Evolutionary conservation across 192 early-diverging fungal species (phyloP).

Genomic region (Entomortierella beljakovae): DNA sequence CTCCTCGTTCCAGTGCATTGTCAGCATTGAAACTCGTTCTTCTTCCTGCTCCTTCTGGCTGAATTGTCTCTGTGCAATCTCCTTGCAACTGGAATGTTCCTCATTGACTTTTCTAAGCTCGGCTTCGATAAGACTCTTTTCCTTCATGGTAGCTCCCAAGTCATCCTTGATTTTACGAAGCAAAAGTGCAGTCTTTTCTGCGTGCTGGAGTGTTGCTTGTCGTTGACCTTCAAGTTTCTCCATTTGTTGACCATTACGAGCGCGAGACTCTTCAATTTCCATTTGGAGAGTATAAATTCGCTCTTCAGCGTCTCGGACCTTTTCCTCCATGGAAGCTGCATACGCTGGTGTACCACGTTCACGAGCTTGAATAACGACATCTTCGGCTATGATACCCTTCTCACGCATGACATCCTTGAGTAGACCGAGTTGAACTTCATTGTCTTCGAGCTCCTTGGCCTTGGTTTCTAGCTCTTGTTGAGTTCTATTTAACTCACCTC

Average conservation of each 20-base stretch:
- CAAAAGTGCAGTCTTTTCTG: conserved; percentile 32
- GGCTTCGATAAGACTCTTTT: conserved; percentile 23
- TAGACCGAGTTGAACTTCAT: conserved; percentile 63
- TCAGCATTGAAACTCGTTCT: conserved; percentile 36
- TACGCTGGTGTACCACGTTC: conserved; percentile 28
- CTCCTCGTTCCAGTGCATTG: conserved; percentile 32
- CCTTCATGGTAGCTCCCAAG: conserved; percentile 21
- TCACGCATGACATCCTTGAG: conserved; percentile 62
- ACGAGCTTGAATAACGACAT: conserved; percentile 35
- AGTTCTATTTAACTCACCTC: conserved; percentile 47
- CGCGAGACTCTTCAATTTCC: conserved; percentile 37
- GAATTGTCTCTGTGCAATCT: neutral
- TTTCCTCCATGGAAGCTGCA: conserved; percentile 28
- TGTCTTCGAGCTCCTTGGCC: conserved; percentile 61
- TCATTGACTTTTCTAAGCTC: conserved; percentile 16
- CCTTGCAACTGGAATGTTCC: conserved; percentile 15
- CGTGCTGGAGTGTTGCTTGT: conserved; percentile 37
- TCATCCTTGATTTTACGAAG: conserved; percentile 47
- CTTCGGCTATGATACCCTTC: conserved; percentile 58
- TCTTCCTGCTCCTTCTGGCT: conserved; percentile 25
- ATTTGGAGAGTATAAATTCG: conserved; percentile 14
- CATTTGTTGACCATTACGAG: conserved; percentile 22
- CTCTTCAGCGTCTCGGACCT: conserved; percentile 30
- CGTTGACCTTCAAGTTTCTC: conserved; percentile 39
- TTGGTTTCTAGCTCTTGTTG: conserved; percentile 55